Conservation (phyloP, 768 basidiomycete genomes). For the Kwoniella sp. region DNA sequence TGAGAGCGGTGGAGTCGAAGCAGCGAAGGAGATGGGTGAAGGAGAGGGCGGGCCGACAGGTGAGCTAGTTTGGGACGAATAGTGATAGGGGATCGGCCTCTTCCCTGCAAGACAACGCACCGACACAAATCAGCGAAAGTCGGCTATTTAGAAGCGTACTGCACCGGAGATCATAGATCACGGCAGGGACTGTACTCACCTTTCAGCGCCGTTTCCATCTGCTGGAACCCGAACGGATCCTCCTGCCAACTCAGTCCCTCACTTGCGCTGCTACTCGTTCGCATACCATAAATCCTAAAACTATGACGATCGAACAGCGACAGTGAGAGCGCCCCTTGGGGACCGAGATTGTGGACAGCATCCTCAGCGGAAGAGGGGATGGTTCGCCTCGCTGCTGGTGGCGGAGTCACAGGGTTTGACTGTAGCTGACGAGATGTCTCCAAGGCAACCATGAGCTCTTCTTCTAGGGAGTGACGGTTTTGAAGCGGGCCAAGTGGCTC, state of each 20-base stretch:
- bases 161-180: too few relatives aligned
- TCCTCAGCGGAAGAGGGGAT: not conserved
- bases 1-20: not conserved
- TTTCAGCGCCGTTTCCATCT: slow-evolving; percentile 7
- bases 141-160: too few relatives aligned
- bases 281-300: too few relatives aligned
- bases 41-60: slow-evolving; percentile 4
- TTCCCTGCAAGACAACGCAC: not conserved
- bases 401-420: not conserved
- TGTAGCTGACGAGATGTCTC: not conserved
- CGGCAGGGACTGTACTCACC: slow-evolving; percentile 1
- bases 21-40: slow-evolving; percentile 14
- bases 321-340: not conserved
- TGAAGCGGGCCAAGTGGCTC: too few relatives aligned
- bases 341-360: not conserved
- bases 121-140: too few relatives aligned
- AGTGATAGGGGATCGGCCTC: not conserved
- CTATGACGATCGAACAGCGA: not conserved
- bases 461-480: too few relatives aligned
- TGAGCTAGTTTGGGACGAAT: slow-evolving; percentile 1
- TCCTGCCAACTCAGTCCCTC: not conserved
- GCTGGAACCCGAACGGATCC: slow-evolving; percentile 2
- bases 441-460: too few relatives aligned
- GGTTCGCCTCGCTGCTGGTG: not conserved
- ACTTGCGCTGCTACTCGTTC: too few relatives aligned